Percentiles rank a stretch among this genome's conserved stretches.
Conservation (phyloP, 2,329 filamentous ascomycete species). For the Fusarium duplospermum region DNA sequence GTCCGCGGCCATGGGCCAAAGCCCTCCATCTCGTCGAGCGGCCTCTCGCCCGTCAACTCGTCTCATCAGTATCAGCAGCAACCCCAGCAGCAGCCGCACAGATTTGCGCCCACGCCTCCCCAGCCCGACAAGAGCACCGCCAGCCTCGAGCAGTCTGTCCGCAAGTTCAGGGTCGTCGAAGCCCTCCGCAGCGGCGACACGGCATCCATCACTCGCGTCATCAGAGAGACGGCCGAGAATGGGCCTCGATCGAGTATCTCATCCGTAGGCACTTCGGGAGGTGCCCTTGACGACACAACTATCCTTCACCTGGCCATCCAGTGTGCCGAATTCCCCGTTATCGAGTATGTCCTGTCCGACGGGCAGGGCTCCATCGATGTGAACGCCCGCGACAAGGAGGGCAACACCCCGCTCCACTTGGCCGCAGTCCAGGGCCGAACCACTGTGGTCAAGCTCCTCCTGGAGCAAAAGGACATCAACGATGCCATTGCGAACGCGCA, state of each 20-base stretch:
- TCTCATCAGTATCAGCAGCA: neutral
- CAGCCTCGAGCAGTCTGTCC: conserved; percentile 91
- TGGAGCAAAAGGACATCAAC: conserved; percentile 87
- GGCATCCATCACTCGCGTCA: conserved; percentile 86
- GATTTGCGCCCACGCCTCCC: conserved; percentile 45
- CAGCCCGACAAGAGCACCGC: conserved; percentile 55
- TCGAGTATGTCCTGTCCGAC: conserved; percentile 92
- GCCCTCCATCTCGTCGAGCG: conserved; percentile 57
- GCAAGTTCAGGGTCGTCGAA: conserved; percentile 94
- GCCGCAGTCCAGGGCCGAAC: conserved; percentile 85
- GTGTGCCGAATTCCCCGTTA: conserved; percentile 90
- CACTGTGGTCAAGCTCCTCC: conserved; percentile 82
- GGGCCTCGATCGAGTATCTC: conserved; percentile 68
- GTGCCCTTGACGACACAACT: conserved; percentile 81
- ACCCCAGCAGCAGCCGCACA: conserved; percentile 35
- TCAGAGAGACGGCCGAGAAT: conserved; percentile 72
- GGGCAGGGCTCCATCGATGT: conserved; percentile 77
- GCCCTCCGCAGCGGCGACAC: conserved; percentile 91
- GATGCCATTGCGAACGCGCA: conserved; percentile 88
- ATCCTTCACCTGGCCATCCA: conserved; percentile 95
- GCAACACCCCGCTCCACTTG: conserved; percentile 92
- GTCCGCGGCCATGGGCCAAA: conserved; percentile 59
- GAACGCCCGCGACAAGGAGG: conserved; percentile 91
- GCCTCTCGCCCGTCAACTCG: conserved; percentile 57
- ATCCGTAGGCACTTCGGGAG: conserved; percentile 59